Evolutionary conservation across 805 yeast genomes (phyloP).

Genomic region (Kurtzmaniella cleridarum): DNA sequence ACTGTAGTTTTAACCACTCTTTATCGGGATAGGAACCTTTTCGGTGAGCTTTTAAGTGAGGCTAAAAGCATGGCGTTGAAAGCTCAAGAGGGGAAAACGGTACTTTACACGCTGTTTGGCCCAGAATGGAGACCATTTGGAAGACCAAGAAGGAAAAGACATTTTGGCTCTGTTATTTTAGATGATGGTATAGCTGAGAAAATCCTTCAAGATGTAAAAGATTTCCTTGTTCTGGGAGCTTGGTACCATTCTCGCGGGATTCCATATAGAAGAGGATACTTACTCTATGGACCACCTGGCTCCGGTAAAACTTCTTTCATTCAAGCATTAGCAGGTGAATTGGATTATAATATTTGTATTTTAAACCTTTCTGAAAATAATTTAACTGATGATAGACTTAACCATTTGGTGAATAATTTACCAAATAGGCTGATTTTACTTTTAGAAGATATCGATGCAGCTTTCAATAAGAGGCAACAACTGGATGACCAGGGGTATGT

Average conservation of each 20-base stretch:
- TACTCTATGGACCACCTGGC: conserved; percentile 96
- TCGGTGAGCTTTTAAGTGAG: conserved; percentile 67
- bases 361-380: conserved; percentile 86
- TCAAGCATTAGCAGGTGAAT: conserved; percentile 93
- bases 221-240: conserved; percentile 70
- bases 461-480: conserved; percentile 75
- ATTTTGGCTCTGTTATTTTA: conserved; percentile 78
- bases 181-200: conserved; percentile 68
- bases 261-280: conserved; percentile 92
- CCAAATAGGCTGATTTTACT: conserved; percentile 84
- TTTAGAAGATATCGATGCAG: conserved; percentile 94
- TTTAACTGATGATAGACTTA: conserved; percentile 88
- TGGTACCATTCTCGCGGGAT: conserved; percentile 98
- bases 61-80: conserved; percentile 81
- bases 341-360: conserved; percentile 93
- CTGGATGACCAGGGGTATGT: conserved; percentile 69
- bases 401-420: conserved; percentile 92
- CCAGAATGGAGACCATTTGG: conserved; percentile 99
- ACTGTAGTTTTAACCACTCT: conserved; percentile 91
- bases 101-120: conserved; percentile 90
- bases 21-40: conserved; percentile 70
- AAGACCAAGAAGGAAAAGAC: conserved; percentile 82
- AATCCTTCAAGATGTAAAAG: conserved; percentile 68
- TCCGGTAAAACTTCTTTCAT: conserved; percentile 94
- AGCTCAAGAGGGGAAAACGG: conserved; percentile 89